phyloP scores from a whole-genome alignment of 2,329 filamentous ascomycete species.

The Xylariomycetidae sp. region DNA sequence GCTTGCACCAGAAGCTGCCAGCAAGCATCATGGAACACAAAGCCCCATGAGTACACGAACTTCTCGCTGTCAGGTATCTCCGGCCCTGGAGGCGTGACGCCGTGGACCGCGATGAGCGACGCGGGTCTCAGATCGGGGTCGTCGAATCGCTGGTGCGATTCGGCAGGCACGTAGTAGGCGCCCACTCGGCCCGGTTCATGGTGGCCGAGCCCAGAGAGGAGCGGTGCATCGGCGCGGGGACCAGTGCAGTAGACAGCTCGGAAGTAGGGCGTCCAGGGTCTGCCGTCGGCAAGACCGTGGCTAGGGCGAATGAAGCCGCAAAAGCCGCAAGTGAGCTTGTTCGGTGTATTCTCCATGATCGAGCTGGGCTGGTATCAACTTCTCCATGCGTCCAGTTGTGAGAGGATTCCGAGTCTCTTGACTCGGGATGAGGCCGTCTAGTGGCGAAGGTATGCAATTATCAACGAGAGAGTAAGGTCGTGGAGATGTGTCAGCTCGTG shows the following conservation, averaged over 20 bases:
- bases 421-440: too few relatives aligned
- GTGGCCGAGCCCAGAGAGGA: conserved; percentile 18
- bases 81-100: conserved; percentile 11
- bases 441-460: too few relatives aligned
- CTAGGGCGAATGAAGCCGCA: conserved; percentile 15
- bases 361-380: too few relatives aligned
- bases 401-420: too few relatives aligned
- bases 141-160: conserved; percentile 15
- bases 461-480: too few relatives aligned
- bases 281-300: conserved; percentile 4
- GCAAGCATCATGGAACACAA: conserved; percentile 22
- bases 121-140: conserved; percentile 8
- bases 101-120: conserved; percentile 13
- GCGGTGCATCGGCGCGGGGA: conserved; percentile 6
- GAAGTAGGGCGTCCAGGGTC: conserved; percentile 15
- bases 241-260: conserved; percentile 19
- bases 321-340: conserved; percentile 14
- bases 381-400: too few relatives aligned
- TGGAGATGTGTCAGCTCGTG: too few relatives aligned
- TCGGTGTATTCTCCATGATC: too few relatives aligned
- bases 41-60: conserved; percentile 18
- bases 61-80: conserved; percentile 8
- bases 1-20: conserved; percentile 21
- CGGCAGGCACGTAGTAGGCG: conserved; percentile 12
- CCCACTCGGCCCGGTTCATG: conserved; percentile 6